A percentile compares a stretch with the other conserved stretches of the same genome.
phyloP scores from a whole-genome alignment of 257 asterid species.

The Osmanthus fragrans region DNA sequence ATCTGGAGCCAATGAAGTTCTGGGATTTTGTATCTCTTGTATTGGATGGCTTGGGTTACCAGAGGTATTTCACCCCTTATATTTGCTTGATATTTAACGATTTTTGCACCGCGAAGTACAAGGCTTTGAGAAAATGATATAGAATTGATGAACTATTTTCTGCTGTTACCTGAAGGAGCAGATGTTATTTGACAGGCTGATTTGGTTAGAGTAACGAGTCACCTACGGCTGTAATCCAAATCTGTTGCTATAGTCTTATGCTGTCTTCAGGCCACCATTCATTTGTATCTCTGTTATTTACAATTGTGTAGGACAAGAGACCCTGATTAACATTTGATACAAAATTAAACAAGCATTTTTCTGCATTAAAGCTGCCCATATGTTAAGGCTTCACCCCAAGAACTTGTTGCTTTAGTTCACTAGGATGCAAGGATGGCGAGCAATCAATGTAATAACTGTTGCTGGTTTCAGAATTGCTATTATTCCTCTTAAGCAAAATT shows the following conservation, averaged over 20 bases:
- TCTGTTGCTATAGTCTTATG: background rate
- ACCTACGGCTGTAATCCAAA: background rate
- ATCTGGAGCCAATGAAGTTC: slow-evolving; percentile 65
- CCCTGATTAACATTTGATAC: background rate
- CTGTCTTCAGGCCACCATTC: background rate
- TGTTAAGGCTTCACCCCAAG: background rate
- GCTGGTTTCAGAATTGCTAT: background rate
- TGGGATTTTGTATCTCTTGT: slow-evolving; percentile 55
- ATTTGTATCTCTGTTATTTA: background rate
- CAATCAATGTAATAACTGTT: background rate
- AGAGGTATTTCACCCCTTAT: slow-evolving; percentile 48
- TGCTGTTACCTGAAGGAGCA: background rate
- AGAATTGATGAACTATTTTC: background rate
- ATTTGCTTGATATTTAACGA: slow-evolving; percentile 8
- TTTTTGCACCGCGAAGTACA: background rate
- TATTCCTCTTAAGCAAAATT: background rate
- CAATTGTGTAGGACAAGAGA: background rate
- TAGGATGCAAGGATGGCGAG: background rate
- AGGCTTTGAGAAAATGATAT: background rate
- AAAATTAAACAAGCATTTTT: background rate
- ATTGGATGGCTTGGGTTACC: slow-evolving; percentile 64
- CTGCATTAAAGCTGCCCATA: background rate
- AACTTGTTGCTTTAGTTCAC: background rate
- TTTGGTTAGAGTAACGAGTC: background rate
- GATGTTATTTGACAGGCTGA: background rate